phyloP scores from a whole-genome alignment of 2,329 filamentous ascomycete species.

The Paracoccidioides lutzii region DNA sequence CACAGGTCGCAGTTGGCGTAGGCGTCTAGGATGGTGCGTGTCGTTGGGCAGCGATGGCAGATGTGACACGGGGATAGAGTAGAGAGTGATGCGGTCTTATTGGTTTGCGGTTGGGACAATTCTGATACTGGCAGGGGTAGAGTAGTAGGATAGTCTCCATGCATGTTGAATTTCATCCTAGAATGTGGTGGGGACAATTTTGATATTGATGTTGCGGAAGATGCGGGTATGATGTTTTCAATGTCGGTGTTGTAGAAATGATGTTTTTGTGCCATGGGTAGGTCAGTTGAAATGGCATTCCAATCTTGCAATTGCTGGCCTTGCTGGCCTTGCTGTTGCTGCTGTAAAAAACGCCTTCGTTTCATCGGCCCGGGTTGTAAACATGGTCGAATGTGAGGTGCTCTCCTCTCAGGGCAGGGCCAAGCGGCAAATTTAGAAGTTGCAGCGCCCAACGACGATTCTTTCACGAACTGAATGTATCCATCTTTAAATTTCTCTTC shows the following conservation, averaged over 20 bases:
- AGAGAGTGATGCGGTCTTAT: neutral
- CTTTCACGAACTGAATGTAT: slow-evolving; percentile 10
- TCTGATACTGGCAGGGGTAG: neutral
- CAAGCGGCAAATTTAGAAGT: neutral
- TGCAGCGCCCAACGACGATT: neutral
- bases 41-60: slow-evolving; percentile 30
- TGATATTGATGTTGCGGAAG: neutral
- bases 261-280: neutral
- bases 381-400: neutral
- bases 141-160: neutral
- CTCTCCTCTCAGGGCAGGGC: neutral
- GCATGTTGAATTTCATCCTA: neutral
- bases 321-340: slow-evolving; percentile 8
- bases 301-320: slow-evolving; percentile 9
- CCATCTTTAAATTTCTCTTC: slow-evolving; percentile 10
- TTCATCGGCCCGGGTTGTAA: slow-evolving; percentile 2
- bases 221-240: neutral
- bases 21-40: slow-evolving; percentile 26
- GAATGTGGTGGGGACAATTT: neutral
- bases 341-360: slow-evolving; percentile 8
- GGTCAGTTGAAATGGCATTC: neutral
- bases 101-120: neutral
- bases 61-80: slow-evolving; percentile 29
- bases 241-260: neutral
- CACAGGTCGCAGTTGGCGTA: slow-evolving; percentile 32